Conservation (phyloP, 148 eudicot species). For the Diospyros lotus region DNA sequence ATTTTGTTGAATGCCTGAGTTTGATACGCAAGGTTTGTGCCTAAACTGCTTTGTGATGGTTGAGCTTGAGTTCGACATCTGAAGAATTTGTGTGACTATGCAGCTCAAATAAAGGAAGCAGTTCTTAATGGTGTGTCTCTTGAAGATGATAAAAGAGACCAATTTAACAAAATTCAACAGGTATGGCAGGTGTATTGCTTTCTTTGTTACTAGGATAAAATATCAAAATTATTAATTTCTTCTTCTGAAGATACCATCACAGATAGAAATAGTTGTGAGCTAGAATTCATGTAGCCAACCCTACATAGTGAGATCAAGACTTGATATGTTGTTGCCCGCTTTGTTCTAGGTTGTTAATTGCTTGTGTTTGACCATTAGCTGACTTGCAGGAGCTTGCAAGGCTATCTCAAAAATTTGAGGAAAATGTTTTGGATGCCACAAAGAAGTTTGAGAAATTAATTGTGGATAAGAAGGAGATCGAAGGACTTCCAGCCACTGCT, state of each 20-base stretch:
- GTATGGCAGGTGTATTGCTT: constrained; percentile 18
- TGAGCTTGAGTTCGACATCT: neutral
- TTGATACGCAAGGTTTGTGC: neutral
- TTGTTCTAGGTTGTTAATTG: neutral
- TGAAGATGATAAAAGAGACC: constrained; percentile 79
- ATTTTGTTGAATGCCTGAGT: constrained; percentile 1
- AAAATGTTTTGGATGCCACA: constrained; percentile 94
- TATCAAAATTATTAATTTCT: no score
- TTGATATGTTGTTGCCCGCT: neutral
- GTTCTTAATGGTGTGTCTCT: constrained; percentile 84
- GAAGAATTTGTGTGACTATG: constrained; percentile 15
- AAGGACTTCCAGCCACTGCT: constrained; percentile 89
- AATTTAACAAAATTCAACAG: constrained; percentile 90
- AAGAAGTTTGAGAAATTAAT: constrained; percentile 90
- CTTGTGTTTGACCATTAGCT: neutral
- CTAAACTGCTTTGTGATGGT: neutral
- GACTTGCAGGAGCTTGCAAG: constrained; percentile 68
- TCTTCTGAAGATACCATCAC: no score
- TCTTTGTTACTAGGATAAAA: no score
- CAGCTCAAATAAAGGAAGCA: constrained; percentile 92
- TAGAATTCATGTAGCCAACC: no score
- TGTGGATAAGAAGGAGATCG: constrained; percentile 81
- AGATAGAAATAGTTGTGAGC: no score
- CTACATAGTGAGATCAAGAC: no score
- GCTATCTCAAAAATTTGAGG: constrained; percentile 80